A percentile compares a stretch with the other conserved stretches of the same genome.
Evolutionary conservation across 495 filamentous ascomycete genomes (phyloP).

Genomic region (Hypoxylon rickii): DNA sequence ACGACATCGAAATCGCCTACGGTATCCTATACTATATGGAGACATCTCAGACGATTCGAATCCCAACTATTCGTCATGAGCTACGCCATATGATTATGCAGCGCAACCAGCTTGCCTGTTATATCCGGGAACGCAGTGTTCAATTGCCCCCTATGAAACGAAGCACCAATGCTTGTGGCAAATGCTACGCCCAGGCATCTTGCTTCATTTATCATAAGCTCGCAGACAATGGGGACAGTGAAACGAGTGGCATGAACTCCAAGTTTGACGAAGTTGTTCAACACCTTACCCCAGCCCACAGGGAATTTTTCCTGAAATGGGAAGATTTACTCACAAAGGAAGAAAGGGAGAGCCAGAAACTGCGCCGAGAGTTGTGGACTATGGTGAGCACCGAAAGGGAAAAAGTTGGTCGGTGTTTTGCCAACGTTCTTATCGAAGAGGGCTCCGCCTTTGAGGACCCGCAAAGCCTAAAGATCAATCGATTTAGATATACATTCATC

Average conservation of each 20-base stretch:
- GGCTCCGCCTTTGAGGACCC: slow-evolving; percentile 70
- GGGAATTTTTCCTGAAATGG: slow-evolving; percentile 91
- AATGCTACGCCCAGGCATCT: slow-evolving; percentile 83
- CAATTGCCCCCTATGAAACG: slow-evolving; percentile 83
- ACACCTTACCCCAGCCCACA: slow-evolving; percentile 73
- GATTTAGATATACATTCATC: slow-evolving; percentile 80
- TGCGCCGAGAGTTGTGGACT: slow-evolving; percentile 91
- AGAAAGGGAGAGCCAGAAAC: slow-evolving; percentile 81
- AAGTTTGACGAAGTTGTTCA: slow-evolving; percentile 76
- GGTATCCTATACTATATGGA: slow-evolving; percentile 96
- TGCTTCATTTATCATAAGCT: slow-evolving; percentile 96
- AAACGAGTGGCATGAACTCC: slow-evolving; percentile 74
- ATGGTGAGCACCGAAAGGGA: slow-evolving; percentile 89
- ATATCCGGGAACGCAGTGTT: slow-evolving; percentile 75
- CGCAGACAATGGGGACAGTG: slow-evolving; percentile 79
- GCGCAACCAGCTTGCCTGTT: slow-evolving; percentile 86
- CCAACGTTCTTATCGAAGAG: slow-evolving; percentile 73
- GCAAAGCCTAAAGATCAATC: slow-evolving; percentile 80
- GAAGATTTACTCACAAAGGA: slow-evolving; percentile 91
- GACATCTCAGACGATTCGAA: slow-evolving; percentile 78
- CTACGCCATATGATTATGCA: slow-evolving; percentile 94
- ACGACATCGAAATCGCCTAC: slow-evolving; percentile 86
- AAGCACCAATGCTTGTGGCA: slow-evolving; percentile 72
- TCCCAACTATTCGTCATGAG: slow-evolving; percentile 82
- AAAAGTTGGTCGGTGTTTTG: slow-evolving; percentile 72